Base-by-base conservation (phyloP, 306 rosid genomes). In the Vigna radiata region DNA sequence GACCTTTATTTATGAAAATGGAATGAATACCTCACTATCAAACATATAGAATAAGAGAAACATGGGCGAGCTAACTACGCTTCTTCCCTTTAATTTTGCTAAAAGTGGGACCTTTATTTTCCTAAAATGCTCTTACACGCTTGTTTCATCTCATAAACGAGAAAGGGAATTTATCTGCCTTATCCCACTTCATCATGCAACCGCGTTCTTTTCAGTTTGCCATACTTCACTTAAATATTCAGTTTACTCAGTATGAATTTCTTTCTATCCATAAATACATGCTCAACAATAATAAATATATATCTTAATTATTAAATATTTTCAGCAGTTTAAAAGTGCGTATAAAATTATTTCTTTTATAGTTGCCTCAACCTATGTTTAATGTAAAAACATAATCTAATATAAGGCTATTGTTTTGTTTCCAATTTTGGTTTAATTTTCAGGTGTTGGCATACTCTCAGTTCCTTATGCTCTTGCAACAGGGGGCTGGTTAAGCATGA, bases 361-460 rank as follows among this genome's bases (percentile, higher is more conserved):
- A 16, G 14, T 61, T 33, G 7, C 6, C 5, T 19, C 21, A 19
- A 19, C 21, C 21, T 19, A 19, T 19, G 21, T 19, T 59, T 15
- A 36, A 7, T 3, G 6, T 37, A 13, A 3, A 8, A 36, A 12
- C 5, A 11, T 1, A 21, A 37, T 19, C 41, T 37, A 8, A 19
- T 3, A 8, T 10, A 12, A 37, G 48, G 53, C 33, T 53, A 16
- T 27, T 54, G 9, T 29, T 27, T 27, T 71, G 16, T 50, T 52
- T 68, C 18, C 37, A 60, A 4, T 15, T 59, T 84, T 46, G 46
- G 5, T 64, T 77, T 11, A 6, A 27, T 44, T 73, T 79, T 1
- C 86, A 94, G 97, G 98, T 84, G 89, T 90, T 65, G 98, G 97
- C 56, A 84, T 94, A 55, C 83, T 89, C 0, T 94, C 96, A 4